Conservation (phyloP, 768 basidiomycete genomes). For the Favolaschia claudopus region DNA sequence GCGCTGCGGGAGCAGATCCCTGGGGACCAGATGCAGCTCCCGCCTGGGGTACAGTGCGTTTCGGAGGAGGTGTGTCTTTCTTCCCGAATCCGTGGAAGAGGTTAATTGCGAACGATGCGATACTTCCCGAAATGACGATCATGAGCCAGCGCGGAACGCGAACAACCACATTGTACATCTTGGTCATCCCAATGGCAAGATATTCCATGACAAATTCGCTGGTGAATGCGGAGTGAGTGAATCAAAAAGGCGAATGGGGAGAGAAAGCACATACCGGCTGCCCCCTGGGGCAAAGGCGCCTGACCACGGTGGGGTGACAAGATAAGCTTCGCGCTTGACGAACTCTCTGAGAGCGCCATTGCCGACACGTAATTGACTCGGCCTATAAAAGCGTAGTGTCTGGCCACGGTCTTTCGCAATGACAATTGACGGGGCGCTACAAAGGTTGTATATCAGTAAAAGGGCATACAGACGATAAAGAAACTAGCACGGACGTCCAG, state of each 20-base stretch:
- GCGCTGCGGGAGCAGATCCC: not conserved
- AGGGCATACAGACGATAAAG: not conserved
- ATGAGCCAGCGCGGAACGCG: slow-evolving; percentile 77
- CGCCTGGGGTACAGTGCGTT: not conserved
- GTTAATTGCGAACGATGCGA: slow-evolving; percentile 73
- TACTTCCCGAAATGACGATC: slow-evolving; percentile 67
- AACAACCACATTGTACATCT: slow-evolving; percentile 58
- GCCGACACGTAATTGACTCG: slow-evolving; percentile 65
- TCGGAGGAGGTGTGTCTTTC: not conserved
- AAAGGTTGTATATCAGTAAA: slow-evolving; percentile 4
- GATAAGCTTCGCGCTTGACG: slow-evolving; percentile 70
- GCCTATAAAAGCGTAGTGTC: slow-evolving; percentile 82
- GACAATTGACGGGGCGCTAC: slow-evolving; percentile 80
- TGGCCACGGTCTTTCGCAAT: slow-evolving; percentile 75
- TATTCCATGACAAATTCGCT: slow-evolving; percentile 65
- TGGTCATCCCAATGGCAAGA: slow-evolving; percentile 61
- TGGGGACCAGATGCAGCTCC: slow-evolving; percentile 5
- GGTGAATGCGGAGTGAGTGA: not conserved
- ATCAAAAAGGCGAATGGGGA: not conserved
- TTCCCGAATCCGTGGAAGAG: slow-evolving; percentile 57
- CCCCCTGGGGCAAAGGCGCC: slow-evolving; percentile 80
- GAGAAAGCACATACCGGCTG: slow-evolving; percentile 53
- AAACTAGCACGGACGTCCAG: slow-evolving; percentile 72
- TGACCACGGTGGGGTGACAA: slow-evolving; percentile 70
- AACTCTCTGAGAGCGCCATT: slow-evolving; percentile 70